phyloP scores from a whole-genome alignment of 257 asterid species.

The Ballota nigra region DNA sequence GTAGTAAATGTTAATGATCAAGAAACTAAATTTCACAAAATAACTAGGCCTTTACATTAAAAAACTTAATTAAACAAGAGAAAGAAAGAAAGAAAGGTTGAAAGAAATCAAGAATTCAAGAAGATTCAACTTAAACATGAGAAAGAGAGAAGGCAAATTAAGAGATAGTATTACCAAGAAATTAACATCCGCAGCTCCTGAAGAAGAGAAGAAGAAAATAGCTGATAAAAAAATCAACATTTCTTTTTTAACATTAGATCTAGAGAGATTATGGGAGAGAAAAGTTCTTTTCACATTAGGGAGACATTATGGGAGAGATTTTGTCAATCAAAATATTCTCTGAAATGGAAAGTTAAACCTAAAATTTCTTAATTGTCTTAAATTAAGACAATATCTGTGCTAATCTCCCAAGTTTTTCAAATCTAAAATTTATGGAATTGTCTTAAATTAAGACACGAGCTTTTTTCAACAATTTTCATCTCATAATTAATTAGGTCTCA shows the following conservation, averaged over 20 bases:
- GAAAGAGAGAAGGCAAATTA: too few relatives aligned
- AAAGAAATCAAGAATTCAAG: too few relatives aligned
- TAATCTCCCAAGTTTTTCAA: neutral
- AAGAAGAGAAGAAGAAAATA: neutral
- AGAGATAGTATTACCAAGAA: neutral
- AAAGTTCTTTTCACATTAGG: neutral
- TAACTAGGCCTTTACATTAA: too few relatives aligned
- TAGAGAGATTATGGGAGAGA: neutral
- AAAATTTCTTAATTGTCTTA: neutral
- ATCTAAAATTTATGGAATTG: constrained; percentile 23
- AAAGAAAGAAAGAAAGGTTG: too few relatives aligned
- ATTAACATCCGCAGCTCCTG: neutral
- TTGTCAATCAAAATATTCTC: constrained; percentile 27
- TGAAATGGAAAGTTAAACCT: constrained; percentile 8
- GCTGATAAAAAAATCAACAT: neutral
- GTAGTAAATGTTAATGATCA: neutral
- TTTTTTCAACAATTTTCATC: constrained; percentile 16
- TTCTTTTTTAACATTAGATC: neutral
- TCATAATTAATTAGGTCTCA: neutral
- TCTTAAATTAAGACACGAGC: constrained; percentile 21
- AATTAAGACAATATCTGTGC: neutral
- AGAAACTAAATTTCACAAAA: too few relatives aligned
- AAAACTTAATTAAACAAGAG: too few relatives aligned
- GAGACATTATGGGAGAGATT: constrained; percentile 35
- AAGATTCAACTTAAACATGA: neutral